Percentiles rank a stretch among this genome's conserved stretches.
These are phyloP conservation scores for Helotiales sp. DNA, from an alignment of 2,329 filamentous ascomycete species.

Conservation along the genomic window DNA sequence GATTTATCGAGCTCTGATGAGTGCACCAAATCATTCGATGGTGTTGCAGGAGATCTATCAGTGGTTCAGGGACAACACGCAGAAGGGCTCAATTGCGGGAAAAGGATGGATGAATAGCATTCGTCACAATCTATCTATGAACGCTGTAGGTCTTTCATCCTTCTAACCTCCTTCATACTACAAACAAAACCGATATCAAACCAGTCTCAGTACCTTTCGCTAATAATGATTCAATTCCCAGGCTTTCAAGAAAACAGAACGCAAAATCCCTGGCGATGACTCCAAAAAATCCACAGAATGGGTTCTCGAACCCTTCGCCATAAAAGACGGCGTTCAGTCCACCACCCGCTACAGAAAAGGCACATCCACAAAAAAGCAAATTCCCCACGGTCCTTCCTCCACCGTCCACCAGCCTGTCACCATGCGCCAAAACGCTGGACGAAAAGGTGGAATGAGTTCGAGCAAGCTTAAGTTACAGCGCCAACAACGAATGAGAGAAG, in stretches of 20 bases:
- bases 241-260: slow-evolving; percentile 56
- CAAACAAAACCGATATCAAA: slow-evolving; percentile 5
- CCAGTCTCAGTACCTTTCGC: no score
- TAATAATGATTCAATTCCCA: slow-evolving; percentile 28
- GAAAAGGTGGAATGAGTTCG: slow-evolving; percentile 27
- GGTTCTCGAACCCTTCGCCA: slow-evolving; percentile 71
- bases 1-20: slow-evolving; percentile 74
- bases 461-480: slow-evolving; percentile 23
- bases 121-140: slow-evolving; percentile 95
- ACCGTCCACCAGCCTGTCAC: slow-evolving; percentile 40
- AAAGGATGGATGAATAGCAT: slow-evolving; percentile 96
- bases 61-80: slow-evolving; percentile 83
- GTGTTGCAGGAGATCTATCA: slow-evolving; percentile 84
- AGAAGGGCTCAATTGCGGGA: slow-evolving; percentile 61
- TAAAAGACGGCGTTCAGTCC: slow-evolving; percentile 73
- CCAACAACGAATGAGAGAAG: slow-evolving; percentile 6
- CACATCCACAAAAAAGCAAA: slow-evolving; percentile 17
- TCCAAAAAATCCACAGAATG: slow-evolving; percentile 72
- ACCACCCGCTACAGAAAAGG: slow-evolving; percentile 76
- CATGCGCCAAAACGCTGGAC: slow-evolving; percentile 25
- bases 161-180: slow-evolving; percentile 35
- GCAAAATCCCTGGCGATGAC: slow-evolving; percentile 45
- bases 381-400: slow-evolving; percentile 12
- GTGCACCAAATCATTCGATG: slow-evolving; percentile 66
- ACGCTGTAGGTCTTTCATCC: slow-evolving; percentile 63